Base-by-base conservation (phyloP, 2,329 filamentous ascomycete species). In the Trichoderma semiorbis region DNA sequence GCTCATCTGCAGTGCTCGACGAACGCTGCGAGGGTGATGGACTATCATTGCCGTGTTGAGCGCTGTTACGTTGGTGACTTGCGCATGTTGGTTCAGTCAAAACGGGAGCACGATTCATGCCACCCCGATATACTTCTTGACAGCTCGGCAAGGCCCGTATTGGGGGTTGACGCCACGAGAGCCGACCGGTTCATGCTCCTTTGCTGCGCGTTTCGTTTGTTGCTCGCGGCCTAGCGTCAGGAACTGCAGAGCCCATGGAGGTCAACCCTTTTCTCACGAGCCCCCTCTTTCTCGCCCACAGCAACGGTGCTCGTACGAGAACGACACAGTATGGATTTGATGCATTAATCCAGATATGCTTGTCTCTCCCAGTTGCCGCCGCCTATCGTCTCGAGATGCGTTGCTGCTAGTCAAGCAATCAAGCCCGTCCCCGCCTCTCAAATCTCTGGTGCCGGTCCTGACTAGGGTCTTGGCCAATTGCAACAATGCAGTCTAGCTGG, bases 381-480 rank as follows among this genome's bases (percentile, higher is more conserved):
- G 43, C 43, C 47, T 50, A 50, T 50, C 47, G 47, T 50, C 16
- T 24, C 47, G n/a, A 50, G 47, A 50, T 50, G 47, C 47, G n/a
- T 50, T 50, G 47, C 47, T 50, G 47, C 47, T 50, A 24, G 47
- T 50, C 47, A 50, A 50, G n/a, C 16, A 36, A 36, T 16, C 60
- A 53, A 18, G 55, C 47, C 63, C 63, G 43, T 55, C 63, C 43
- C 47, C 43, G 60, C 34, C 30, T 26, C 28, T 66, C 39, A 63
- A 70, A 63, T 70, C 30, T 64, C 43, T 70, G 39, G 30, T 64
- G 24, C 58, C 68, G 58, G 60, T 69, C 55, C 39, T 53, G 66
- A 61, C 66, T 11, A 50, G 66, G 66, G 66, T 39, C 28, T 36
- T 50, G 55, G 57, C 36, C 69, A 58, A 71, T 71, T 58, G 69